Conservation (phyloP, 768 basidiomycete genomes). For the Leccinum longicurvipes region DNA sequence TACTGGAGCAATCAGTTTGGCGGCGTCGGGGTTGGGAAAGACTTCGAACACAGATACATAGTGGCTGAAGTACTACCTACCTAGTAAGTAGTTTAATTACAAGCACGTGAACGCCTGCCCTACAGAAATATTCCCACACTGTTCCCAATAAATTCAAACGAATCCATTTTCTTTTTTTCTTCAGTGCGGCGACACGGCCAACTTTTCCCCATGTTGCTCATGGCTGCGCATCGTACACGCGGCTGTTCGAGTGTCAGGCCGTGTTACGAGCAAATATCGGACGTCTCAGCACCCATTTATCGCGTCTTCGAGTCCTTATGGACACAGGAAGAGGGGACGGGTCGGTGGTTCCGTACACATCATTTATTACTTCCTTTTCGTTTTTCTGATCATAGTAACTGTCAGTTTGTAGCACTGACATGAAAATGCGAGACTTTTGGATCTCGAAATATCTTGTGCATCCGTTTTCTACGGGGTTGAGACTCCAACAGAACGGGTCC, state of each 20-base stretch:
- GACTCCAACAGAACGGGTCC: too few relatives aligned
- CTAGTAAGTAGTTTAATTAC: too few relatives aligned
- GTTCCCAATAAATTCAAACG: background rate
- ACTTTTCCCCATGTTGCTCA: conserved; percentile 88
- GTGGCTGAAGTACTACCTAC: too few relatives aligned
- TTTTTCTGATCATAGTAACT: too few relatives aligned
- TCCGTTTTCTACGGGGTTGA: too few relatives aligned
- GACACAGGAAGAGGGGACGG: conserved; percentile 53
- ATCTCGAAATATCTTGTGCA: too few relatives aligned
- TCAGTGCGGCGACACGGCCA: conserved; percentile 84
- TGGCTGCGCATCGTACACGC: conserved; percentile 59
- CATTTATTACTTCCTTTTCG: background rate
- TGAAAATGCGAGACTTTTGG: too few relatives aligned
- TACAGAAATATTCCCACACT: conserved; percentile 20
- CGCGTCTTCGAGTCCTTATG: conserved; percentile 39
- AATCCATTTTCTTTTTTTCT: conserved; percentile 10
- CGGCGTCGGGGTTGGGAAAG: conserved; percentile 14
- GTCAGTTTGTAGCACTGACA: too few relatives aligned
- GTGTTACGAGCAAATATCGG: conserved; percentile 70
- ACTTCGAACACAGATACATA: too few relatives aligned
- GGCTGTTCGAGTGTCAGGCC: conserved; percentile 88
- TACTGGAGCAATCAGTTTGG: conserved; percentile 59
- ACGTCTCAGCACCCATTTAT: conserved; percentile 79
- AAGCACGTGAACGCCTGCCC: conserved; percentile 11
- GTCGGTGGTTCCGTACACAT: conserved; percentile 68